Conservation (phyloP, 768 basidiomycete genomes). For the Cantharellus anzutake region DNA sequence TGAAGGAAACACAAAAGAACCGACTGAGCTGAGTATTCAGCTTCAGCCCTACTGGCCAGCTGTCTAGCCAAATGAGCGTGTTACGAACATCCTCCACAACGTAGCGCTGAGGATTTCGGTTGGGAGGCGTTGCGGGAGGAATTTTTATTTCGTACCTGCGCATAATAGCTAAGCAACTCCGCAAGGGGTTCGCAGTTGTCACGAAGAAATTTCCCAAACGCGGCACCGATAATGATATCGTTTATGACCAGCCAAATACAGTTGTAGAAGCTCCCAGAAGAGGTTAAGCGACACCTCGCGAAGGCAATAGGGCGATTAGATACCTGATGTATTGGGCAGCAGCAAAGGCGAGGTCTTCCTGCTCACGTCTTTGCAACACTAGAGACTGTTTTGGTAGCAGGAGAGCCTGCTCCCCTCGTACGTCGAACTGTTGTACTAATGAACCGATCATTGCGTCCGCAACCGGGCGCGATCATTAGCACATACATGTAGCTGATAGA, state of each 20-base stretch:
- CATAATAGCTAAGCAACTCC: slow-evolving; percentile 15
- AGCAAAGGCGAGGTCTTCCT: slow-evolving; percentile 22
- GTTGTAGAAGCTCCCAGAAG: slow-evolving; percentile 57
- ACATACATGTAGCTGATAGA: slow-evolving; percentile 24
- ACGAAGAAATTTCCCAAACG: slow-evolving; percentile 47
- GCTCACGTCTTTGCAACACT: slow-evolving; percentile 20
- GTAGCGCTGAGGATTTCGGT: slow-evolving; percentile 13
- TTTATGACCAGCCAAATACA: slow-evolving; percentile 81
- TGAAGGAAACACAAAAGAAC: slow-evolving; percentile 60
- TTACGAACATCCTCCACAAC: slow-evolving; percentile 31
- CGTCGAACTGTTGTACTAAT: slow-evolving; percentile 41
- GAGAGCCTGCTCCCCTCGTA: slow-evolving; percentile 30
- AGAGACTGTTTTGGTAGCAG: slow-evolving; percentile 27
- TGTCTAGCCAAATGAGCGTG: slow-evolving; percentile 65
- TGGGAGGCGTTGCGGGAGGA: neutral
- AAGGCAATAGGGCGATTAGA: neutral
- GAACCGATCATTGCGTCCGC: neutral
- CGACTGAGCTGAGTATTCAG: slow-evolving; percentile 86
- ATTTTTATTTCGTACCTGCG: slow-evolving; percentile 20
- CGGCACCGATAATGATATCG: slow-evolving; percentile 70
- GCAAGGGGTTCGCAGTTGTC: slow-evolving; percentile 41
- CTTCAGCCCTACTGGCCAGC: slow-evolving; percentile 93
- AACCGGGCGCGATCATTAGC: neutral
- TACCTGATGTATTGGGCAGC: slow-evolving; percentile 54
- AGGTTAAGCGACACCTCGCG: neutral